These are phyloP conservation scores for Russula emetica DNA, from an alignment of 768 basidiomycete genomes.

Conservation along the genomic window DNA sequence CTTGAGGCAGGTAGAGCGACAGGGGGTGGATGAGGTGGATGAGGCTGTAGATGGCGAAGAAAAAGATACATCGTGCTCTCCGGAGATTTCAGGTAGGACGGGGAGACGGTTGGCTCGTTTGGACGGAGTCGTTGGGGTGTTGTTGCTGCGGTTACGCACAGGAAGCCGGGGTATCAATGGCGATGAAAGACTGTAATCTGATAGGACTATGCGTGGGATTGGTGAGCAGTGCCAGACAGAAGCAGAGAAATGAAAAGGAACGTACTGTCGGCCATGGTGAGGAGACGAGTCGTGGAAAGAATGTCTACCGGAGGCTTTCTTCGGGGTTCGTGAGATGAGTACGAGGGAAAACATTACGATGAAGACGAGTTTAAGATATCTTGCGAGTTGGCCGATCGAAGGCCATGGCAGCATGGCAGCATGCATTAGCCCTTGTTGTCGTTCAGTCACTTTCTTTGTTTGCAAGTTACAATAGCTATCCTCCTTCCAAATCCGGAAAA, in stretches of 20 bases:
- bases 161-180: constrained; percentile 22
- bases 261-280: constrained; percentile 1
- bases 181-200: constrained; percentile 12
- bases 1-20: constrained; percentile 13
- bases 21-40: constrained; percentile 12
- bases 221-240: not conserved
- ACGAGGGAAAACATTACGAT: not conserved
- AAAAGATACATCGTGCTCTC: constrained; percentile 27
- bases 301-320: not conserved
- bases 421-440: not conserved
- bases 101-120: constrained; percentile 32
- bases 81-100: constrained; percentile 32
- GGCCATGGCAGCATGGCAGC: not conserved
- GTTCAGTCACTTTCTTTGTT: not conserved
- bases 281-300: not conserved
- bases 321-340: not conserved
- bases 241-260: not conserved
- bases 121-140: constrained; percentile 19
- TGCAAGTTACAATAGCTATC: not conserved
- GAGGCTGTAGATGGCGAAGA: constrained; percentile 23
- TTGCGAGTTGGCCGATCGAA: not conserved
- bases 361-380: constrained; percentile 1
- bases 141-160: constrained; percentile 22
- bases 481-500: not conserved
- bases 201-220: not conserved